Evolutionary conservation across 2,329 filamentous ascomycete genomes (phyloP).

Genomic region (Aspergillus sp.): DNA sequence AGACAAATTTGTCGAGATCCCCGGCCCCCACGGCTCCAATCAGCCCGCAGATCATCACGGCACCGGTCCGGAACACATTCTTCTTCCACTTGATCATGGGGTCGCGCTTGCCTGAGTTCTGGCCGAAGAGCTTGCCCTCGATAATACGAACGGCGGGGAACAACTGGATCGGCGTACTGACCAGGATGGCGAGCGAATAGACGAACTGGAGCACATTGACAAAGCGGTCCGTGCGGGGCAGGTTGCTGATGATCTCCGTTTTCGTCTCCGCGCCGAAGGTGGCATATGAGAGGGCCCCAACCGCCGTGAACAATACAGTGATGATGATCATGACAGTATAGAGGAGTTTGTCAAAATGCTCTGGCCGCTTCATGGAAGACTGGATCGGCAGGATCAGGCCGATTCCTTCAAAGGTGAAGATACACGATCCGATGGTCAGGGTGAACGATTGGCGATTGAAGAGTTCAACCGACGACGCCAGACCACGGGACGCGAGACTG

Average conservation of each 20-base stretch:
- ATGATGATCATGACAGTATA: slow-evolving; percentile 91
- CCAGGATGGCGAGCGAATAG: slow-evolving; percentile 86
- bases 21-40: slow-evolving; percentile 88
- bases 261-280: slow-evolving; percentile 91
- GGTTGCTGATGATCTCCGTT: slow-evolving; percentile 90
- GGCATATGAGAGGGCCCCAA: slow-evolving; percentile 89
- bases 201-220: slow-evolving; percentile 94
- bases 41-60: slow-evolving; percentile 79
- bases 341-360: slow-evolving; percentile 84
- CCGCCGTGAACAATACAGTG: slow-evolving; percentile 80
- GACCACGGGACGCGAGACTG: slow-evolving; percentile 67
- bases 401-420: slow-evolving; percentile 97
- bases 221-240: slow-evolving; percentile 87
- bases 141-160: slow-evolving; percentile 95
- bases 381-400: slow-evolving; percentile 96
- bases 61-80: slow-evolving; percentile 87
- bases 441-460: slow-evolving; percentile 93
- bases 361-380: slow-evolving; percentile 86
- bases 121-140: slow-evolving; percentile 85
- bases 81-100: slow-evolving; percentile 99
- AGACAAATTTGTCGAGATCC: slow-evolving; percentile 93
- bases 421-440: slow-evolving; percentile 92
- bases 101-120: slow-evolving; percentile 89
- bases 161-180: slow-evolving; percentile 90
- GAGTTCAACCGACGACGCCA: slow-evolving; percentile 79